phyloP scores from a whole-genome alignment of 768 basidiomycete genomes.

The Scleroderma citrinum region DNA sequence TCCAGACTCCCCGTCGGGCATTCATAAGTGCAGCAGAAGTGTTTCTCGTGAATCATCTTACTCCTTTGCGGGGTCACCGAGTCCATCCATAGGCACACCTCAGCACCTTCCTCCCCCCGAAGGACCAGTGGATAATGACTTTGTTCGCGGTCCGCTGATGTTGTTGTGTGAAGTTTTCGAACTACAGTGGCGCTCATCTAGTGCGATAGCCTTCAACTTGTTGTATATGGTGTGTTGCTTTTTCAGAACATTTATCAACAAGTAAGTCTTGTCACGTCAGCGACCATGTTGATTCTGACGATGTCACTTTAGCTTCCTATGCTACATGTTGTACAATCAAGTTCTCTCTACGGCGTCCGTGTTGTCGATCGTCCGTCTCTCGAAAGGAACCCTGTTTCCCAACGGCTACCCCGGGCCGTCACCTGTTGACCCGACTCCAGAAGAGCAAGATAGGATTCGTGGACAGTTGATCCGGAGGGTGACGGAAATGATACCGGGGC shows the following conservation, averaged over 20 bases:
- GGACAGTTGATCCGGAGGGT: constrained; percentile 35
- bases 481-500: constrained; percentile 32
- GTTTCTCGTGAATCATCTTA: constrained; percentile 23
- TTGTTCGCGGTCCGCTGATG: constrained; percentile 37
- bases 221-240: constrained; percentile 42
- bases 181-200: constrained; percentile 43
- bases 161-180: constrained; percentile 48
- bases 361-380: constrained; percentile 44
- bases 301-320: constrained; percentile 51
- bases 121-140: constrained; percentile 19
- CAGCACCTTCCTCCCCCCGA: background rate
- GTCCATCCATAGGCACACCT: constrained; percentile 2
- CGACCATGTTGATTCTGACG: constrained; percentile 7
- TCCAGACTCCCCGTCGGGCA: background rate
- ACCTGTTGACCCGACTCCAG: constrained; percentile 66
- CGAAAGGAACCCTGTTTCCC: constrained; percentile 78
- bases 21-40: background rate
- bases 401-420: constrained; percentile 79
- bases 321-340: constrained; percentile 53
- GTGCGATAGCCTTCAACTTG: constrained; percentile 40
- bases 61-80: constrained; percentile 10
- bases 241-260: constrained; percentile 53
- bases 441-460: constrained; percentile 64
- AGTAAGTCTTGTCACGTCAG: constrained; percentile 30
- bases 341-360: constrained; percentile 50